Evolutionary conservation across 2,329 filamentous ascomycete species (phyloP).

Genomic region (Colletotrichum orchidophilum): DNA sequence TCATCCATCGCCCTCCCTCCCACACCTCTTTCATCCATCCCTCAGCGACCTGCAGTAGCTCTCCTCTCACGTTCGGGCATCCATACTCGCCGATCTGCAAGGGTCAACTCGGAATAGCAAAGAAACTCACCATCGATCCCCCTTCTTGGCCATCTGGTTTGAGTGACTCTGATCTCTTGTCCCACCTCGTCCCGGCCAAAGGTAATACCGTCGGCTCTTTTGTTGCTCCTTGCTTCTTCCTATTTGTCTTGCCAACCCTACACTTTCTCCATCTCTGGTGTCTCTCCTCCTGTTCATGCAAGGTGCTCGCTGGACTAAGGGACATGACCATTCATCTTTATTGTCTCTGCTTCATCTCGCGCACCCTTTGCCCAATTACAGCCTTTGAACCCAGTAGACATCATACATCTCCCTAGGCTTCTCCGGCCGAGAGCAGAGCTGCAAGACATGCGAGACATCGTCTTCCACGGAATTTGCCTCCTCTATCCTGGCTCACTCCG

Average conservation of each 20-base stretch:
- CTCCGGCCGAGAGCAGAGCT: slow-evolving; percentile 10
- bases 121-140: neutral
- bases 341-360: slow-evolving; percentile 24
- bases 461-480: neutral
- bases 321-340: neutral
- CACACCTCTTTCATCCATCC: neutral
- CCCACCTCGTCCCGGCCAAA: neutral
- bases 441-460: slow-evolving; percentile 24
- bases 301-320: slow-evolving; percentile 2
- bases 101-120: slow-evolving; percentile 14
- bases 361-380: slow-evolving; percentile 9
- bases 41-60: slow-evolving; percentile 22
- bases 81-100: slow-evolving; percentile 24
- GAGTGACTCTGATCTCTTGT: neutral
- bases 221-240: slow-evolving; percentile 27
- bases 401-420: slow-evolving; percentile 22
- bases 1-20: slow-evolving; percentile 1
- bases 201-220: neutral
- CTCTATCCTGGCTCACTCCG: slow-evolving; percentile 4
- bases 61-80: slow-evolving; percentile 3
- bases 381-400: neutral
- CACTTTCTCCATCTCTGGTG: slow-evolving; percentile 11
- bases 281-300: slow-evolving; percentile 30
- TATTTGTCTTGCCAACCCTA: neutral
- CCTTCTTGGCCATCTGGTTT: neutral